phyloP scores from a whole-genome alignment of 1,284 basidiomycete species.

The Porphyrellus sp. region DNA sequence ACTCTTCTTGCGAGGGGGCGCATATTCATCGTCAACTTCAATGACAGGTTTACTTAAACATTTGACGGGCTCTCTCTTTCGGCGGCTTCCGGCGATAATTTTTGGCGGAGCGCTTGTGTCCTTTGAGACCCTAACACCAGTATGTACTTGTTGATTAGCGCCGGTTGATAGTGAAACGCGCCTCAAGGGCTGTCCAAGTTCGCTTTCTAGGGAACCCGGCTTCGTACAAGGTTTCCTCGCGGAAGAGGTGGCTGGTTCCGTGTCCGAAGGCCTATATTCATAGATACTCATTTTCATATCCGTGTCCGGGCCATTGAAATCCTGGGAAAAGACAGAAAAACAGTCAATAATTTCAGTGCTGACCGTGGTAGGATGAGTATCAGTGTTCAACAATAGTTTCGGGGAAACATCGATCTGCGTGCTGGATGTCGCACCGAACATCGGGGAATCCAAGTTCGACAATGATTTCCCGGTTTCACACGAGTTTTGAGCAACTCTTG shows the following conservation, averaged over 20 bases:
- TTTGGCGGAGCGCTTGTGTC: conserved; percentile 8
- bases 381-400: conserved; percentile 1
- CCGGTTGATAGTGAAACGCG: not conserved
- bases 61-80: conserved; percentile 27
- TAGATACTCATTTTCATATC: not conserved
- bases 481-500: not conserved
- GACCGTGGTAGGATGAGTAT: not conserved
- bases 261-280: not conserved
- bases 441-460: conserved; percentile 7
- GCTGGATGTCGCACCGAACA: conserved; percentile 14
- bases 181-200: not conserved
- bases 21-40: conserved; percentile 20
- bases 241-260: not conserved
- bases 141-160: not conserved
- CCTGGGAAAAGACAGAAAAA: not conserved
- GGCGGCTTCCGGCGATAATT: conserved; percentile 26
- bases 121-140: conserved; percentile 1
- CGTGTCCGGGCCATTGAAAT: not conserved
- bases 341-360: not conserved
- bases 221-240: not conserved
- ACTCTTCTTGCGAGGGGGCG: conserved; percentile 27
- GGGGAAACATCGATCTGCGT: conserved; percentile 18
- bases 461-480: not conserved
- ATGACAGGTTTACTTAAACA: conserved; percentile 1
- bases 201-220: not conserved